Conservation (phyloP, 305 asterid species). For the Fraxinus latifolia region DNA sequence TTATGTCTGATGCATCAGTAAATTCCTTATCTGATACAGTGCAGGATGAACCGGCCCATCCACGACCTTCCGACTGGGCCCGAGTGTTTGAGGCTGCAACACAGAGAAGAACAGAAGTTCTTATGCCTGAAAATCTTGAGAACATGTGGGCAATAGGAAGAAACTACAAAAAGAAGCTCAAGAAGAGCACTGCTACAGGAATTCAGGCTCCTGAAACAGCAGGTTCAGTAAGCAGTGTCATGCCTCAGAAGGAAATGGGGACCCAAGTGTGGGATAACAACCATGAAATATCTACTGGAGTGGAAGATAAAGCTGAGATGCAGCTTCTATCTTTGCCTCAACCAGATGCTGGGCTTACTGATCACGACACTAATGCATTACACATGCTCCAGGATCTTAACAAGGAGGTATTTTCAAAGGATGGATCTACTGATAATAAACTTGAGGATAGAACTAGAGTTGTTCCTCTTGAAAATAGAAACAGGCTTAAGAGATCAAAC, state of each 20-base stretch:
- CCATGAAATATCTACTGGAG: constrained; percentile 11
- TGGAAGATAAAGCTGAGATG: constrained; percentile 43
- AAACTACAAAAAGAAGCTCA: constrained; percentile 47
- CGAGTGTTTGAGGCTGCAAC: constrained; percentile 51
- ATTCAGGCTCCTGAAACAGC: constrained; percentile 31
- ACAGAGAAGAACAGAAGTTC: constrained; percentile 59
- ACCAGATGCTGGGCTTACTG: constrained; percentile 40
- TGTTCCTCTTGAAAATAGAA: constrained; percentile 34
- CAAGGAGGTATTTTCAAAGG: constrained; percentile 29
- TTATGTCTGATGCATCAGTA: constrained; percentile 35
- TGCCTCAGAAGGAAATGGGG: constrained; percentile 27
- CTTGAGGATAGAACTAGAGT: constrained; percentile 27
- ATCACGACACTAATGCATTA: constrained; percentile 33
- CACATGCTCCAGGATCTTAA: constrained; percentile 35
- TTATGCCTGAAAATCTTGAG: constrained; percentile 61
- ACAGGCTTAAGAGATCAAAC: constrained; percentile 58
- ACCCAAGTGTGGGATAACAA: constrained; percentile 19
- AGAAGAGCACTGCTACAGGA: constrained; percentile 27
- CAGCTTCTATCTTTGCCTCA: constrained; percentile 53
- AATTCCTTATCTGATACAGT: constrained; percentile 26
- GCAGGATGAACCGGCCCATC: constrained; percentile 41
- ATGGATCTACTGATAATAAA: constrained; percentile 32
- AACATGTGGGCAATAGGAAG: constrained; percentile 60
- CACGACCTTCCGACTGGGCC: constrained; percentile 52
- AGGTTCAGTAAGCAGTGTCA: constrained; percentile 22